Conservation (phyloP, 495 filamentous ascomycete species). For the Chaetomium cochliodes region DNA sequence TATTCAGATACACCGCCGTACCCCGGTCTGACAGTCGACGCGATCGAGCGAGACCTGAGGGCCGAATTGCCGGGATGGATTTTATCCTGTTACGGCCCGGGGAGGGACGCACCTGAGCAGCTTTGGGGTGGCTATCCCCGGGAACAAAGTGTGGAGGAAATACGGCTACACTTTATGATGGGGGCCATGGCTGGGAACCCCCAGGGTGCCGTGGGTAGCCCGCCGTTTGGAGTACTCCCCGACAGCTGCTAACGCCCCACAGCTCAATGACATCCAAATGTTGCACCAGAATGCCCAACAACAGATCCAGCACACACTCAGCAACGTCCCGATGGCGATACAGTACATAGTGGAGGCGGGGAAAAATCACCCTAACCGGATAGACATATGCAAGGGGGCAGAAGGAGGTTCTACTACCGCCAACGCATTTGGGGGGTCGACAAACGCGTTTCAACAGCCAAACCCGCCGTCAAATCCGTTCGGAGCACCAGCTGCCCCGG, state of each 20-base stretch:
- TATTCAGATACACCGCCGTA: slow-evolving; percentile 30
- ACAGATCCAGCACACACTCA: slow-evolving; percentile 66
- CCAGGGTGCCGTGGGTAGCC: slow-evolving; percentile 55
- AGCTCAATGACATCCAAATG: slow-evolving; percentile 60
- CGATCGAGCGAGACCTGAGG: slow-evolving; percentile 63
- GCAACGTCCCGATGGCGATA: slow-evolving; percentile 67
- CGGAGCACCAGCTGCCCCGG: slow-evolving; percentile 32
- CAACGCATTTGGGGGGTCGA: slow-evolving; percentile 13
- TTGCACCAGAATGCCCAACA: slow-evolving; percentile 59
- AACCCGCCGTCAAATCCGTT: slow-evolving; percentile 31
- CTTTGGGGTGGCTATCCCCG: slow-evolving; percentile 75
- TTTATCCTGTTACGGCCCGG: slow-evolving; percentile 79
- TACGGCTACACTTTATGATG: slow-evolving; percentile 67
- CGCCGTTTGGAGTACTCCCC: slow-evolving; percentile 1
- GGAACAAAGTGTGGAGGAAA: slow-evolving; percentile 83
- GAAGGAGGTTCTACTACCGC: slow-evolving; percentile 26
- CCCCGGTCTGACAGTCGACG: slow-evolving; percentile 50
- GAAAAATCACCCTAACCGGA: slow-evolving; percentile 76
- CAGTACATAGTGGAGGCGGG: slow-evolving; percentile 65
- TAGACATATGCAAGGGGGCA: slow-evolving; percentile 60
- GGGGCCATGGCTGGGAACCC: slow-evolving; percentile 57
- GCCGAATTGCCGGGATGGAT: slow-evolving; percentile 74
- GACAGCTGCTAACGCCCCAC: slow-evolving; percentile 5
- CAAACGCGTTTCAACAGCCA: slow-evolving; percentile 24
- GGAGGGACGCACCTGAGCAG: slow-evolving; percentile 67